Evolutionary conservation across 805 yeast genomes (phyloP), one percentile per base, ranked within the genome.

Genomic region (Cyberlindnera xylosilytica): DNA sequence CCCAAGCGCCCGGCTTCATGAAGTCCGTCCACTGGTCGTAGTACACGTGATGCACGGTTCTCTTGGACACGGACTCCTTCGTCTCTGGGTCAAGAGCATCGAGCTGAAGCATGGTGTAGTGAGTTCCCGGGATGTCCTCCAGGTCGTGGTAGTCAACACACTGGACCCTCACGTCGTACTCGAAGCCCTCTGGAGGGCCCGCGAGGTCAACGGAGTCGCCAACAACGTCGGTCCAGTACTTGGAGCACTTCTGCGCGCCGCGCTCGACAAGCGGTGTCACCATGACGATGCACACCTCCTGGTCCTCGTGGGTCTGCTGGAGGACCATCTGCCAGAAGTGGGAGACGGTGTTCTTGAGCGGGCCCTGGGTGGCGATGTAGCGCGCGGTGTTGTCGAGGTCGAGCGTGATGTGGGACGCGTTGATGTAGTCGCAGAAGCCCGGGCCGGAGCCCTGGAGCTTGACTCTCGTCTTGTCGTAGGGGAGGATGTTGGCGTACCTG

Each of bases 281-380:
- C 91, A 84, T 85, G 13, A 83, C 78, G 10, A 85, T 66, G 1
- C 77, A 75, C 4, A 79, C 73, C 13, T 86, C 65, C 17, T 83
- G 72, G 9, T 85, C 63, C 16, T 81, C 62, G 5, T 79, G 73
- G 3, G 79, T 73, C 51, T 83, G 74, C 36, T 82, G 78, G 38
- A 78, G 71, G 11, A 87, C 74, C 77, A 89, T 84, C 49, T 82
- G 87, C 97, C 97, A 93, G 57, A 93, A 91, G 60, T 93, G 96
- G 3, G 78, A 78, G 48, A 78, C 72, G 0, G 98, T 90, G 26
- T 68, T 65, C 12, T 61, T 64, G n/a, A 83, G 66, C 1, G 99
- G 99, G 2, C 91, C 95, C 55, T 85, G 95, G 2, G 84, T 69
- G 0, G 88, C 86, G 24, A 85, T 81, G 57, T 81, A 84, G 20